A percentile compares a stretch with the other conserved stretches of the same genome.
phyloP scores from a whole-genome alignment of 805 yeast species.

The Candida easanensis region DNA sequence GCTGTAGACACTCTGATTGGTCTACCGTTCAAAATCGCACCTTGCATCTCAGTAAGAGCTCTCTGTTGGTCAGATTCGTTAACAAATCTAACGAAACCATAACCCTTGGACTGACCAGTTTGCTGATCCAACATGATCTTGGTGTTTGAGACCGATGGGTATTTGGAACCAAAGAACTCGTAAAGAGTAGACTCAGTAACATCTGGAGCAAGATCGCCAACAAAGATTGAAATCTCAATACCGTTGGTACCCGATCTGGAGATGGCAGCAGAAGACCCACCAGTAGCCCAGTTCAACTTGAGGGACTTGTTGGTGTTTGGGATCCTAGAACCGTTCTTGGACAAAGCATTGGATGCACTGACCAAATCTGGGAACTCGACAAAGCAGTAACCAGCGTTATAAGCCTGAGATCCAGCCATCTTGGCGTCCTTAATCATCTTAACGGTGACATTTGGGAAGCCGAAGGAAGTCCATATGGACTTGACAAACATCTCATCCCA shows the following conservation, averaged over 20 bases:
- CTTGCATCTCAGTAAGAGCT: conserved; percentile 81
- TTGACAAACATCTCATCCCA: conserved; percentile 74
- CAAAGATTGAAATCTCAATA: conserved; percentile 67
- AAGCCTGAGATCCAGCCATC: conserved; percentile 20
- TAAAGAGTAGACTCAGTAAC: conserved; percentile 64
- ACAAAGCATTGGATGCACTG: conserved; percentile 63
- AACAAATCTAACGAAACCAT: conserved; percentile 82
- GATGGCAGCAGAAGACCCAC: conserved; percentile 33
- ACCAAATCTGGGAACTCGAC: conserved; percentile 63
- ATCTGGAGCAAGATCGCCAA: conserved; percentile 78
- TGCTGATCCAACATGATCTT: conserved; percentile 74
- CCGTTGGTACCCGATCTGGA: conserved; percentile 12
- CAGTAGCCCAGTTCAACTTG: conserved; percentile 81
- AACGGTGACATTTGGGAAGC: conserved; percentile 57
- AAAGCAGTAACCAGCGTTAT: conserved; percentile 76
- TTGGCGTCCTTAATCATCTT: conserved; percentile 70
- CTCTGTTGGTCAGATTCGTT: conserved; percentile 64
- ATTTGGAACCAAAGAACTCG: conserved; percentile 64
- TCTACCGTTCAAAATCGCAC: conserved; percentile 64
- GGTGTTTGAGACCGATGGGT: conserved; percentile 71
- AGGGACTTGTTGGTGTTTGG: conserved; percentile 60
- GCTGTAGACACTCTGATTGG: conserved; percentile 78
- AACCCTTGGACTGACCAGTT: conserved; percentile 75
- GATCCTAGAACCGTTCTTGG: conserved; percentile 63
- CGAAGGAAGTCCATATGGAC: conserved; percentile 66